Percentiles rank a stretch among this genome's conserved stretches.
These are phyloP conservation scores for Geosmithia flava DNA, from an alignment of 2,329 filamentous ascomycete species.

Conservation along the genomic window DNA sequence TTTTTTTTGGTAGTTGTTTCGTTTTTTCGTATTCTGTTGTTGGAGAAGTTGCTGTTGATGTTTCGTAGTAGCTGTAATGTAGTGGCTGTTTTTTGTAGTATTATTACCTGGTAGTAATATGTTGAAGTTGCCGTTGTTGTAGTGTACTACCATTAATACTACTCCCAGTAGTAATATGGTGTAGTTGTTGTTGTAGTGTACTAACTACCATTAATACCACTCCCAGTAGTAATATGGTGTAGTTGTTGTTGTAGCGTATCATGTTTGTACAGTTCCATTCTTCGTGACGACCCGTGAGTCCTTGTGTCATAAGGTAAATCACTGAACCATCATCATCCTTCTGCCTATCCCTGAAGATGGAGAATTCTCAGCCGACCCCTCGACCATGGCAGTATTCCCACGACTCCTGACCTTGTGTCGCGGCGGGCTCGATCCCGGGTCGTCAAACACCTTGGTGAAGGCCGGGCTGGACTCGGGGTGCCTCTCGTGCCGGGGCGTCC, in stretches of 20 bases:
- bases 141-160: too few relatives aligned
- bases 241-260: not conserved
- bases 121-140: too few relatives aligned
- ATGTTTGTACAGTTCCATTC: not conserved
- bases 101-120: too few relatives aligned
- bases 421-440: conserved; percentile 43
- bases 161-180: too few relatives aligned
- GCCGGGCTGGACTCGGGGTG: conserved; percentile 49
- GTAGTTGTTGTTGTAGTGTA: not conserved
- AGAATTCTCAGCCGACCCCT: conserved; percentile 38
- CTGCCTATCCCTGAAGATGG: conserved; percentile 35
- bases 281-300: not conserved
- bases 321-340: conserved; percentile 52
- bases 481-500: conserved; percentile 32
- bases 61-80: not conserved
- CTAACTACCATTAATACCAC: too few relatives aligned
- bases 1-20: not conserved
- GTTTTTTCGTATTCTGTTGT: not conserved
- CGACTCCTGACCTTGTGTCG: conserved; percentile 37
- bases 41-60: not conserved
- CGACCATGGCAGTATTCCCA: conserved; percentile 39
- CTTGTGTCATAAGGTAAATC: too few relatives aligned
- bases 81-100: not conserved
- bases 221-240: too few relatives aligned
- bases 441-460: conserved; percentile 54